A percentile compares a stretch with the other conserved stretches of the same genome.
Evolutionary conservation across 192 early-diverging fungal genomes (phyloP).

Genomic region (Backusella westeae): DNA sequence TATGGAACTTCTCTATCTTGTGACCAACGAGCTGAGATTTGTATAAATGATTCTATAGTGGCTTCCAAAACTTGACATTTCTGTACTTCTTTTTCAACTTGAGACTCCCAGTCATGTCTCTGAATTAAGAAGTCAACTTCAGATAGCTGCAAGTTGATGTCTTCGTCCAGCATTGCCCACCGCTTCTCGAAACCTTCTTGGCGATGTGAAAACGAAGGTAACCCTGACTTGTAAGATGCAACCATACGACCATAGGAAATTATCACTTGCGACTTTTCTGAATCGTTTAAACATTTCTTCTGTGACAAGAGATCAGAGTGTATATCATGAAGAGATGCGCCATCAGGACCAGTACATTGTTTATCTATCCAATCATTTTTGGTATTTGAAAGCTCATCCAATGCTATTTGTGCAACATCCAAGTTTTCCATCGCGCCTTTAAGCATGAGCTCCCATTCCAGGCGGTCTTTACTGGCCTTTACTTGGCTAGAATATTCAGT

Average conservation of each 20-base stretch:
- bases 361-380: not conserved
- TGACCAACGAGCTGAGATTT: not conserved
- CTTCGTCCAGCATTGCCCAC: not conserved
- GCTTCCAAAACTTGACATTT: not conserved
- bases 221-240: not conserved
- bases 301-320: not conserved
- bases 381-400: not conserved
- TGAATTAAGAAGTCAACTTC: not conserved
- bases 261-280: not conserved
- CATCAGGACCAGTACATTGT: not conserved
- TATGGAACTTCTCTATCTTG: not conserved
- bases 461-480: not conserved
- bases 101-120: not conserved
- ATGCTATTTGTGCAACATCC: not conserved
- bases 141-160: not conserved
- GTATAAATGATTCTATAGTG: not conserved
- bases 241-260: not conserved
- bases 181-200: not conserved
- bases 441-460: not conserved
- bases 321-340: not conserved
- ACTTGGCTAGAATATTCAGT: not conserved
- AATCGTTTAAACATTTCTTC: not conserved
- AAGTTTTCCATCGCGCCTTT: not conserved
- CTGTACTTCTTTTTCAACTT: not conserved
- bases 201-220: slow-evolving; percentile 1